Base-by-base conservation (phyloP, 2,329 filamentous ascomycete species). In the Dryadomyces quercus-mongolicae region DNA sequence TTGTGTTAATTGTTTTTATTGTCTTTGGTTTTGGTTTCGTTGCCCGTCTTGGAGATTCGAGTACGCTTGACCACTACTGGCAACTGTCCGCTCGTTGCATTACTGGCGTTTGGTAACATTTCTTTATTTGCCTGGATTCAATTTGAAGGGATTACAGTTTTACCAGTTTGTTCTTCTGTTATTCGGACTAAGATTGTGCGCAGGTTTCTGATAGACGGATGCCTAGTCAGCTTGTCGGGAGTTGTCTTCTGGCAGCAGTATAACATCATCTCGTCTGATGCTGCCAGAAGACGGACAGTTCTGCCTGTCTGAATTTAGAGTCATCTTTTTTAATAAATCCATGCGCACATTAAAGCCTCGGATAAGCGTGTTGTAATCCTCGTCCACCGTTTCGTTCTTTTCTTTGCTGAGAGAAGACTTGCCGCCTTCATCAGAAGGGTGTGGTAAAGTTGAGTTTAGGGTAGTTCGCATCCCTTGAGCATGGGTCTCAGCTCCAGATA, bases 281-380 rank as follows among this genome's bases (percentile, higher is more conserved):
- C 38, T 16, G 9, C 5, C 25, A 5, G 43, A 22, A 31, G 49
- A 18, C 1, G 21, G 16, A 12, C 16, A 25, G 8, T 65, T 63
- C 53, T 68, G 66, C 52, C 73, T 70, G 51, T 71, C 71, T 2
- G 72, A 71, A n/a, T 75, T 72, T n/a, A 71, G 72, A 9, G 80
- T 73, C 2, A 82, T 74, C 60, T 68, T 76, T 52, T 72, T 72
- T 57, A 84, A 61, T 20, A 79, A 68, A 2, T 57, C 67, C 78
- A 85, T 81, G 47, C 76, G 72, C 56, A 70, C 71, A 53, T 79
- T 74, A 58, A 85, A 85, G 40, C 81, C 76, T 16, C 76, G 75
- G 2, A 81, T 64, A 44, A 85, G 63, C 2, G 63, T 66, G 2
- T 70, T 68, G 55, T 81, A 76, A 55, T 81, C 75, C 49, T 79